These are phyloP conservation scores for Oropetium thomaeum DNA, from an alignment of 176 grass and related monocot species.

Conservation along the genomic window DNA sequence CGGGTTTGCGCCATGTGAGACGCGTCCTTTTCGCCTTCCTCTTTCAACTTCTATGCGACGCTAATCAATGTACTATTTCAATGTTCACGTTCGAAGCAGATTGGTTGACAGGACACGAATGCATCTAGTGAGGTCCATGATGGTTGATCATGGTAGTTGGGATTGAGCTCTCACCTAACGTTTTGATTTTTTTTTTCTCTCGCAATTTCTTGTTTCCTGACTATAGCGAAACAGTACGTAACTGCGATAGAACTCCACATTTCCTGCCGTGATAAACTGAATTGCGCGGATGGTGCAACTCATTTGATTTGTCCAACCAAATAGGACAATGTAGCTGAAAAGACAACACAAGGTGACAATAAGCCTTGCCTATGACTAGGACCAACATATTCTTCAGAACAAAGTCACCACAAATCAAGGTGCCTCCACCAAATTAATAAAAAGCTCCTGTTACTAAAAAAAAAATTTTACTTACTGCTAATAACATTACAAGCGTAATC, in stretches of 20 bases:
- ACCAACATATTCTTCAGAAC: neutral
- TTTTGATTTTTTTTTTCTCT: neutral
- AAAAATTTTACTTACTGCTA: neutral
- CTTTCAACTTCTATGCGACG: neutral
- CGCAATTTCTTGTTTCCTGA: neutral
- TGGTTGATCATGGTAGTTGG: neutral
- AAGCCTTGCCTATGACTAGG: too few species aligned
- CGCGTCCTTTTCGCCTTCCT: neutral
- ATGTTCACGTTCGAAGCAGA: constrained; percentile 1
- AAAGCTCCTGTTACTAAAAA: too few species aligned
- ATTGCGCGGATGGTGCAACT: neutral
- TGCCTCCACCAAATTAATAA: neutral
- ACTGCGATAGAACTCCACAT: neutral
- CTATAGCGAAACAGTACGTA: neutral
- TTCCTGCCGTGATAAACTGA: neutral
- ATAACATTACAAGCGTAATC: neutral
- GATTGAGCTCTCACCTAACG: neutral
- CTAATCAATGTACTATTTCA: neutral
- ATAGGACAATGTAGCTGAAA: neutral
- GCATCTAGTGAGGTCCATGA: neutral
- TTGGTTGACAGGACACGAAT: neutral
- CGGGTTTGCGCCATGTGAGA: neutral
- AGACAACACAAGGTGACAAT: neutral
- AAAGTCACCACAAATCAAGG: neutral
- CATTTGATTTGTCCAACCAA: neutral